Evolutionary conservation across 768 basidiomycete genomes (phyloP).

Genomic region (Plicaturopsis crispa): DNA sequence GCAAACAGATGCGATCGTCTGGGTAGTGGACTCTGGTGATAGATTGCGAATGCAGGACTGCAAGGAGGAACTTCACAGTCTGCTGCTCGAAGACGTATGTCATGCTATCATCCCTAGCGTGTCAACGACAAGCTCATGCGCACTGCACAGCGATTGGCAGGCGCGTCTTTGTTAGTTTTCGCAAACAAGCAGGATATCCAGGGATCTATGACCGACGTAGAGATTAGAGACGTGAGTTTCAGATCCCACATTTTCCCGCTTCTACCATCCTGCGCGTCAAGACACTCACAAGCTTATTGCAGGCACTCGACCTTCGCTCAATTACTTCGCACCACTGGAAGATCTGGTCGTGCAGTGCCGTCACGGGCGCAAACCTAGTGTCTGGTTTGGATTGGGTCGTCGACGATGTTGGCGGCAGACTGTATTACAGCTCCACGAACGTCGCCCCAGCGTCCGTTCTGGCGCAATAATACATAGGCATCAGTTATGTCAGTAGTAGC

Average conservation of each 20-base stretch:
- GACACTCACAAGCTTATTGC: slow-evolving; percentile 7
- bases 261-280: slow-evolving; percentile 1
- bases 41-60: slow-evolving; percentile 87
- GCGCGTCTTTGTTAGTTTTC: slow-evolving; percentile 93
- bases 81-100: slow-evolving; percentile 88
- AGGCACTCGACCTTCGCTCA: slow-evolving; percentile 75
- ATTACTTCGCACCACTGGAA: slow-evolving; percentile 89
- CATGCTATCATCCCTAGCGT: slow-evolving; percentile 6
- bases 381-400: slow-evolving; percentile 91
- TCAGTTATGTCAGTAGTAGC: no score
- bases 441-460: slow-evolving; percentile 30
- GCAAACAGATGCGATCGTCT: slow-evolving; percentile 95
- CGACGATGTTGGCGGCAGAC: slow-evolving; percentile 74
- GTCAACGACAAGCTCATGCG: no score
- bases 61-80: slow-evolving; percentile 74
- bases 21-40: slow-evolving; percentile 98
- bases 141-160: slow-evolving; percentile 75
- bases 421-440: slow-evolving; percentile 70
- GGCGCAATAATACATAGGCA: no score
- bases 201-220: slow-evolving; percentile 73
- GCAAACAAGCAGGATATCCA: slow-evolving; percentile 97
- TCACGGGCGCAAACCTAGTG: slow-evolving; percentile 80
- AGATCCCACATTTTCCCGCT: slow-evolving; percentile 7
- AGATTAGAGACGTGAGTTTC: slow-evolving; percentile 73
- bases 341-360: slow-evolving; percentile 87